Evolutionary conservation across 1,284 basidiomycete species (phyloP).

Genomic region (Porphyrellus sp.): DNA sequence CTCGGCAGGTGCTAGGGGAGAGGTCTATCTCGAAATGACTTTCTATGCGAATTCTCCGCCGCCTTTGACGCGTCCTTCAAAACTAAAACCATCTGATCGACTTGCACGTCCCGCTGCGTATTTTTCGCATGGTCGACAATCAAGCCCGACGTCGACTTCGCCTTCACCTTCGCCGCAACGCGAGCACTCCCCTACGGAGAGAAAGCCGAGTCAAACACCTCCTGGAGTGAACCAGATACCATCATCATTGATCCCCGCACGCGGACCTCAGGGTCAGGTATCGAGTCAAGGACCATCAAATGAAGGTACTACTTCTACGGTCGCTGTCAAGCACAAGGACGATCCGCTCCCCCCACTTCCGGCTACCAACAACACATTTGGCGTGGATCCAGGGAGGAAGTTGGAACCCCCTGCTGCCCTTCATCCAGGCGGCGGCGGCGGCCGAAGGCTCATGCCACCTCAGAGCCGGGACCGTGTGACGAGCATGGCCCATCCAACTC

Average conservation of each 20-base stretch:
- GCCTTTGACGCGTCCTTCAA: conserved; percentile 45
- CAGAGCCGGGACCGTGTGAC: conserved; percentile 19
- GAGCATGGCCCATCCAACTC: conserved; percentile 9
- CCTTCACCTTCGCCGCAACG: conserved; percentile 12
- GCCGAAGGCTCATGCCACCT: conserved; percentile 26
- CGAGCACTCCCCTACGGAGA: conserved; percentile 13
- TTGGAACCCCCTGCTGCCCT: conserved; percentile 40
- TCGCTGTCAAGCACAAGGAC: conserved; percentile 9
- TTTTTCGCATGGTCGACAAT: conserved; percentile 12
- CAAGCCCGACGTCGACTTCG: conserved; percentile 3
- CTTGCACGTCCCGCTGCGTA: conserved; percentile 35
- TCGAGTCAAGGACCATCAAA: conserved; percentile 6
- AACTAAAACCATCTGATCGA: conserved; percentile 44
- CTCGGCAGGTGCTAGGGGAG: conserved; percentile 56
- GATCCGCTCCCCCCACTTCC: conserved; percentile 41
- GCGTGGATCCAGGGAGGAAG: conserved; percentile 14
- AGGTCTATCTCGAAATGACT: conserved; percentile 78
- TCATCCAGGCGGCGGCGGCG: conserved; percentile 38
- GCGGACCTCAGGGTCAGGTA: conserved; percentile 6
- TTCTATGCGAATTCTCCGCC: conserved; percentile 62
- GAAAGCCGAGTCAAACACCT: conserved; percentile 8
- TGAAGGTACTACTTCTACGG: background rate
- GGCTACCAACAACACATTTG: conserved; percentile 16
- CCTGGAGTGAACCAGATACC: conserved; percentile 12
- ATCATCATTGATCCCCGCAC: conserved; percentile 27